Conservation (phyloP, 2,329 filamentous ascomycete species). For the Endocalyx cinctus region DNA sequence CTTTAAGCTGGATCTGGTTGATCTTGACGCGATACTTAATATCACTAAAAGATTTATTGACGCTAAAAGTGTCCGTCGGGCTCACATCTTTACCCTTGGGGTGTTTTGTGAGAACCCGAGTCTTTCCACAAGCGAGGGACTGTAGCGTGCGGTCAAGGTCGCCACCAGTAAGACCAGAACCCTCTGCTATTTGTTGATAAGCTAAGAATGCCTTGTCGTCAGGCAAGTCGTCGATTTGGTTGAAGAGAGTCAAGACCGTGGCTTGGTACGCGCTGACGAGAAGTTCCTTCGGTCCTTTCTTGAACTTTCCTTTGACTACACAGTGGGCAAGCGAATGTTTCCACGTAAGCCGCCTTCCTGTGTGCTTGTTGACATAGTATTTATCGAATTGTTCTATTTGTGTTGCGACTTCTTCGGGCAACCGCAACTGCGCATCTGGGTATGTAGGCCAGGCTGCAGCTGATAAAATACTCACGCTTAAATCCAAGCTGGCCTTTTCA, state of each 20-base stretch:
- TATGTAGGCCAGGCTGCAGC: slow-evolving; percentile 92
- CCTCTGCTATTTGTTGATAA: slow-evolving; percentile 70
- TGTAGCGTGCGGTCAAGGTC: slow-evolving; percentile 90
- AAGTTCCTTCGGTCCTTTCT: slow-evolving; percentile 78
- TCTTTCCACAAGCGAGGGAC: slow-evolving; percentile 87
- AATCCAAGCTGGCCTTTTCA: slow-evolving; percentile 55
- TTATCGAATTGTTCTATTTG: slow-evolving; percentile 76
- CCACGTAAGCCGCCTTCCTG: slow-evolving; percentile 81
- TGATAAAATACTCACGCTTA: slow-evolving; percentile 87
- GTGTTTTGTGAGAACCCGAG: slow-evolving; percentile 76
- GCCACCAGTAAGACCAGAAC: slow-evolving; percentile 67
- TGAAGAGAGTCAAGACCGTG: slow-evolving; percentile 86
- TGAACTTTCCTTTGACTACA: slow-evolving; percentile 75
- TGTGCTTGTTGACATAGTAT: slow-evolving; percentile 88
- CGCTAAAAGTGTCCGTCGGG: slow-evolving; percentile 73
- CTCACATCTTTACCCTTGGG: slow-evolving; percentile 81
- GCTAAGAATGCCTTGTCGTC: slow-evolving; percentile 60
- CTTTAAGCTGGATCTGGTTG: slow-evolving; percentile 96
- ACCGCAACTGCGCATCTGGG: slow-evolving; percentile 63
- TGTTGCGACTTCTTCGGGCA: slow-evolving; percentile 71
- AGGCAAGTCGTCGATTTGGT: slow-evolving; percentile 50
- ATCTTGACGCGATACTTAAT: slow-evolving; percentile 92
- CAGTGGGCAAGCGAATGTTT: slow-evolving; percentile 92
- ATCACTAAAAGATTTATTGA: slow-evolving; percentile 74
- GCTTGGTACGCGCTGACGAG: slow-evolving; percentile 91